These are phyloP conservation scores for Paraphoma sp. DNA, from an alignment of 2,329 filamentous ascomycete genomes.

Conservation along the genomic window DNA sequence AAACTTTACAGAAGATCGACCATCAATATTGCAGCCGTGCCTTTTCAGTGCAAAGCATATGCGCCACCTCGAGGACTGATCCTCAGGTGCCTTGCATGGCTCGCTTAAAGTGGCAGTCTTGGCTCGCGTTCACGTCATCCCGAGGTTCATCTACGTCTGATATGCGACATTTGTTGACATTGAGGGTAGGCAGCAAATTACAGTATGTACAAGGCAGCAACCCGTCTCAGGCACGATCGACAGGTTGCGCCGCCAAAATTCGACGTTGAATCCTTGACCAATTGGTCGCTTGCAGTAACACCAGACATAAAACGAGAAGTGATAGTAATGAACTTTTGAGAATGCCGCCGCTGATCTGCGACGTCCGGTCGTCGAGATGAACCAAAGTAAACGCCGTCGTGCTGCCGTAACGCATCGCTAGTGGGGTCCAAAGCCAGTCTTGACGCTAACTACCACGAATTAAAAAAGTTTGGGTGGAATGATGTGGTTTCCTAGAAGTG, in stretches of 20 bases:
- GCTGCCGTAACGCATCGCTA: conserved; percentile 22
- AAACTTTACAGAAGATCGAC: not conserved
- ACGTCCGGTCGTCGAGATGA: conserved; percentile 1
- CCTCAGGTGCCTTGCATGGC: conserved; percentile 9
- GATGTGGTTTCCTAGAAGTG: conserved; percentile 1
- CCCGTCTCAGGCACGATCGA: conserved; percentile 11
- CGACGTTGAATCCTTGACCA: not conserved
- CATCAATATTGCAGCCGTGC: not conserved
- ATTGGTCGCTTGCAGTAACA: not conserved
- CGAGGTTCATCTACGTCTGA: conserved; percentile 13
- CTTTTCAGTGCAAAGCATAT: not conserved
- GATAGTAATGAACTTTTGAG: conserved; percentile 31
- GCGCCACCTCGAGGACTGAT: not conserved
- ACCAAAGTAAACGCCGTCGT: conserved; percentile 32
- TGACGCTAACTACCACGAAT: conserved; percentile 43
- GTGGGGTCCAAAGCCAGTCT: conserved; percentile 8
- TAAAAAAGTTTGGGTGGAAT: conserved; percentile 15
- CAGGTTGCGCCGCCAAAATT: conserved; percentile 15
- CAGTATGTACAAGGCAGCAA: conserved; percentile 30
- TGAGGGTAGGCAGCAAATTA: conserved; percentile 20
- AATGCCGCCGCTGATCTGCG: conserved; percentile 18
- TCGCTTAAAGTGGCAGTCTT: conserved; percentile 14
- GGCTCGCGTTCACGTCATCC: conserved; percentile 24
- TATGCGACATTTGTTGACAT: conserved; percentile 16
- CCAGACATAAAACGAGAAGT: not conserved